Conservation (phyloP, 164 flowering plant genomes). For the Nymphaea colorata region DNA sequence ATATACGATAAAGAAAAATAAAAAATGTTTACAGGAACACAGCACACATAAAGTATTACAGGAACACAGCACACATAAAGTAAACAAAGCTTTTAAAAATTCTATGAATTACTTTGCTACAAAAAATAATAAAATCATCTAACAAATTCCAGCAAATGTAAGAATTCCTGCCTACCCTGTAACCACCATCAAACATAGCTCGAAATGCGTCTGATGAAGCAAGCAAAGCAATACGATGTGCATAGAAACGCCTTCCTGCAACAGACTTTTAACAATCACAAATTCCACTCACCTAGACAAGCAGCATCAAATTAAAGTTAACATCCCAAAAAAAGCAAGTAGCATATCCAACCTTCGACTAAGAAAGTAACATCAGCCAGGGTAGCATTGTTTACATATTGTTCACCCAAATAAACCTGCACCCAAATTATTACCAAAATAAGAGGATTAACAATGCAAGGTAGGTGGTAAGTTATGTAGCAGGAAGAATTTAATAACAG, state of each 20-base stretch:
- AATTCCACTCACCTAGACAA: neutral
- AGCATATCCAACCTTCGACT: constrained; percentile 58
- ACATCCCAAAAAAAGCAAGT: neutral
- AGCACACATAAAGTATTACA: too few species aligned
- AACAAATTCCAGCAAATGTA: neutral
- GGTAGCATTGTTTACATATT: constrained; percentile 74
- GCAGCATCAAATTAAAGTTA: too few species aligned
- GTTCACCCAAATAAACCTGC: constrained; percentile 96
- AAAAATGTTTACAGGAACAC: too few species aligned
- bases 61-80: too few species aligned
- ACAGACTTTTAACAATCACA: neutral
- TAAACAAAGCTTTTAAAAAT: too few species aligned
- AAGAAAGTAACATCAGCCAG: constrained; percentile 91
- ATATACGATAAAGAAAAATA: too few species aligned
- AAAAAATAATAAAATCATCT: too few species aligned
- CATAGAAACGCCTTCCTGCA: constrained; percentile 75
- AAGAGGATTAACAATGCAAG: neutral
- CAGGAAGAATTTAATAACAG: neutral
- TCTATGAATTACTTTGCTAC: too few species aligned
- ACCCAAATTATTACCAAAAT: constrained; percentile 6
- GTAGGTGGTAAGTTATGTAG: neutral
- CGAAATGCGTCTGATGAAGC: constrained; percentile 98
- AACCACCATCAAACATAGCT: constrained; percentile 99
- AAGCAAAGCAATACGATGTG: constrained; percentile 88
- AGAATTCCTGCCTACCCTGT: constrained; percentile 45